A percentile compares a stretch with the other conserved stretches of the same genome.
phyloP scores from a whole-genome alignment of 2,329 filamentous ascomycete species.

The Fonsecaea multimorphosa region DNA sequence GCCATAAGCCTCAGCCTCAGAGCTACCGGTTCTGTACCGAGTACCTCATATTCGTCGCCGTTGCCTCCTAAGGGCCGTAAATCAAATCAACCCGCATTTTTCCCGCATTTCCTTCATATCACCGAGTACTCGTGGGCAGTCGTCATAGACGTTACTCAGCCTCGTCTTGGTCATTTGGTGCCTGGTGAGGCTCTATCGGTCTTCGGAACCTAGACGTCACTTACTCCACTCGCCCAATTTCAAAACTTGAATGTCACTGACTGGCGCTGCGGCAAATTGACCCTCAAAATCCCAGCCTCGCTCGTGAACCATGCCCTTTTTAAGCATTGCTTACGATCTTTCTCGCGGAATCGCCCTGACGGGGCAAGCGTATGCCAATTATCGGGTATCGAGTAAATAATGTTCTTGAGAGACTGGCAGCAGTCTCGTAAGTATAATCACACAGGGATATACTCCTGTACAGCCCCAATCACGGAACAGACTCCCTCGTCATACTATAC shows the following conservation, averaged over 20 bases:
- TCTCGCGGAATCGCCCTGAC: neutral
- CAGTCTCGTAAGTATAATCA: neutral
- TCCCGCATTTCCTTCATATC: neutral
- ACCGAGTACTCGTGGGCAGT: neutral
- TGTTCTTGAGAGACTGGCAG: neutral
- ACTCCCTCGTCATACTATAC: slow-evolving; percentile 16
- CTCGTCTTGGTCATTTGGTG: neutral
- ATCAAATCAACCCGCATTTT: neutral
- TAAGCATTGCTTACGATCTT: neutral
- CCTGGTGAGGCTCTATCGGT: slow-evolving; percentile 7
- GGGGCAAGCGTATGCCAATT: neutral
- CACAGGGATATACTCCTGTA: neutral
- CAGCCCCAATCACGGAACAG: neutral
- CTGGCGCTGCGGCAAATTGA: too few species aligned
- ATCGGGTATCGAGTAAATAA: neutral
- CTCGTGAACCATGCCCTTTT: neutral
- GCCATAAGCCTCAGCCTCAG: slow-evolving; percentile 15
- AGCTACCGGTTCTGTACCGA: neutral
- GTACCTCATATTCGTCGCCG: neutral
- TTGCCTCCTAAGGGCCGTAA: neutral
- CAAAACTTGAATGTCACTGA: too few species aligned
- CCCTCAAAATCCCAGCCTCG: neutral
- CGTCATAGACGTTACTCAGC: slow-evolving; percentile 1
- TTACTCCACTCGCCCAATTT: neutral
- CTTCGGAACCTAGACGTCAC: neutral